Evolutionary conservation across 495 filamentous ascomycete genomes (phyloP), one percentile per base, ranked within the genome.

Genomic region (Hypoxylon subgilvum): DNA sequence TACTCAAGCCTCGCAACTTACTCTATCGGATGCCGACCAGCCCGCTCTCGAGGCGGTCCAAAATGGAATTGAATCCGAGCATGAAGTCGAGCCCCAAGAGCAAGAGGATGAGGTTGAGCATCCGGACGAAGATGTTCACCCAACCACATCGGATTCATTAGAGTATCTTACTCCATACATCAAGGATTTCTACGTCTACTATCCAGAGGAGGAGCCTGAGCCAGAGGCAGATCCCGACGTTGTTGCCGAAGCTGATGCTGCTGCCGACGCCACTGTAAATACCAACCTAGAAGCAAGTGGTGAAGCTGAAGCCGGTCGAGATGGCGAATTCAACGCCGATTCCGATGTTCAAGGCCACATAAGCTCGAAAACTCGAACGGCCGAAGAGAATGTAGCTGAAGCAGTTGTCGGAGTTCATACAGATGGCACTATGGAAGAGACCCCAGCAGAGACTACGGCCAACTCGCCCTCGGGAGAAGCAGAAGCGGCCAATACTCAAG

Each of bases 81-180:
- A 14, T 30, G 31, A 43, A 28, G 27, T 21, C 8, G 27, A 50
- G 0, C 1, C 27, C 17, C 41, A 38, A 35, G 47, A 52, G 21
- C 21, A 38, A 38, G 4, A 34, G 18, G 34, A 31, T n/a, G n/a
- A n/a, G n/a, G n/a, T n/a, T n/a, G n/a, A n/a, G n/a, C n/a, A n/a
- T n/a, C n/a, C n/a, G 4, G 47, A 41, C 22, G 10, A 36, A n/a
- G 42, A 58, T 13, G 31, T 16, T 19, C 36, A 49, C 10, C 30
- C 4, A 6, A n/a, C n/a, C n/a, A n/a, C n/a, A n/a, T n/a, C n/a
- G n/a, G 47, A 60, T 25, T 61, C 50, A 48, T 35, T 49, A 32
- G 58, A 57, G 0, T 40, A 67, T 30, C 66, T 72, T 6, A 71
- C 70, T 1, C 70, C 70, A 19, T 72, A 72, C 30, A 61, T 72